Evolutionary conservation across 2,329 filamentous ascomycete genomes (phyloP), one percentile per base, ranked within the genome.

Genomic region (Trichoderma sp.): DNA sequence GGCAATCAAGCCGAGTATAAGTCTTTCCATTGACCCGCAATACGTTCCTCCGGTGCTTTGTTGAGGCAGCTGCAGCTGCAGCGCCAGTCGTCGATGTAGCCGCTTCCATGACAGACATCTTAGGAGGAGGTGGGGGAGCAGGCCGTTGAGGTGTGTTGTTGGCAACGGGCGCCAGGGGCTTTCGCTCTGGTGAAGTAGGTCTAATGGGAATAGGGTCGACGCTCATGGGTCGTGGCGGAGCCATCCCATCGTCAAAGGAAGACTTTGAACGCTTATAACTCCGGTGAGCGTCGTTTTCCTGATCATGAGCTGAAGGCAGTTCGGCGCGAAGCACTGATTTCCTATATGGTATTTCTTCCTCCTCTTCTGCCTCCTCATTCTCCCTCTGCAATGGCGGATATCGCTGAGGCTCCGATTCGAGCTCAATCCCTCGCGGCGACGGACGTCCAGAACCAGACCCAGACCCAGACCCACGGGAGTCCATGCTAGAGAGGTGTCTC

Each of bases 31-130:
- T 99, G 77, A 99, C 92, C 64, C 93, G 92, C 75, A 98, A 89
- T 75, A 96, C 93, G 77, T 95, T 94, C 64, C 95, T 91, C 81
- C 95, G 94, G 83, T 94, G 95, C 83, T 89, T 89, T 27, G 87
- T 87, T 81, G 95, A 93, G 4, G 91, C 89, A 3, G 94, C 92
- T 0, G 93, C 92, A 5, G 93, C 91, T 33, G 95, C 94, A 31
- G 95, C 94, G 16, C 95, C 95, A 4, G 93, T 95, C 12, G 92
- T 92, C 2, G 93, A 91, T 1, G 96, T 98, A 2, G 95, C 96
- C 3, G 95, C 93, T 79, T 98, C 95, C n/a, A 98, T 86, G 8
- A 98, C 93, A 1, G 94, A 97, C 96, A 98, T 98, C 84, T 98
- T 98, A 1, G 97, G 96, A 8, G 95, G 95, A 3, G 96, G 96